Percentiles rank a stretch among this genome's conserved stretches.
These are phyloP conservation scores for Apiotrichum domesticum DNA, from an alignment of 1,284 basidiomycete genomes.

Conservation along the genomic window DNA sequence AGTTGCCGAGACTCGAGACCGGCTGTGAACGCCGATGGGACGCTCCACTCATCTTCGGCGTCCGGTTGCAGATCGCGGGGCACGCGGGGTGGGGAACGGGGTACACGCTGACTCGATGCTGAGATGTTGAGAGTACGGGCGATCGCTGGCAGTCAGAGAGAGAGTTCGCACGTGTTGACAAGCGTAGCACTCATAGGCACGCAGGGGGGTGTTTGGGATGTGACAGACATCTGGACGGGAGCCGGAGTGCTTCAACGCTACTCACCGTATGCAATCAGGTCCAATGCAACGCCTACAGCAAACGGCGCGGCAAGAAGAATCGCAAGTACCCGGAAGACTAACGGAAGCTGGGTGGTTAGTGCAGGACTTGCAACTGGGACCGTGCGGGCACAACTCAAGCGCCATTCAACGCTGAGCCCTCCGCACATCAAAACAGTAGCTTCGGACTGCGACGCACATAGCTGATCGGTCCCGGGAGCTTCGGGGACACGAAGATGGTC, in stretches of 20 bases:
- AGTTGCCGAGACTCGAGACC: conserved; percentile 1
- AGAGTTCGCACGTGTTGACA: neutral
- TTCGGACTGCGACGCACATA: conserved; percentile 9
- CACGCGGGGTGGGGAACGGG: conserved; percentile 25
- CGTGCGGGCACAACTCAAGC: no score
- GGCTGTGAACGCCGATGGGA: neutral
- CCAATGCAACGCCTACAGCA: conserved; percentile 27
- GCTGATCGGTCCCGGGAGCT: conserved; percentile 14
- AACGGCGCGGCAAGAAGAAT: conserved; percentile 29
- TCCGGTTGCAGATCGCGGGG: conserved; percentile 5
- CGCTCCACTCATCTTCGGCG: conserved; percentile 2
- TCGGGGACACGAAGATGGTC: conserved; percentile 7
- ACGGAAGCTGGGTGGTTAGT: conserved; percentile 21
- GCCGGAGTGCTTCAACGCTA: neutral
- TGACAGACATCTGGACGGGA: no score
- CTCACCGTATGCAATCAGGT: conserved; percentile 35
- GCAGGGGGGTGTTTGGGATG: no score
- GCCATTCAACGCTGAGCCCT: neutral
- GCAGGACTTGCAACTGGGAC: neutral
- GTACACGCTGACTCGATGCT: conserved; percentile 29
- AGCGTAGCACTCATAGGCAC: no score
- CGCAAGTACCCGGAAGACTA: conserved; percentile 26
- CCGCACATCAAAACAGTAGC: neutral
- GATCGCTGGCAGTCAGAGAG: conserved; percentile 21
- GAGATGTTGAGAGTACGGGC: conserved; percentile 35